Evolutionary conservation across 441 rosid species (phyloP).

Genomic region (Gossypium davidsonii): DNA sequence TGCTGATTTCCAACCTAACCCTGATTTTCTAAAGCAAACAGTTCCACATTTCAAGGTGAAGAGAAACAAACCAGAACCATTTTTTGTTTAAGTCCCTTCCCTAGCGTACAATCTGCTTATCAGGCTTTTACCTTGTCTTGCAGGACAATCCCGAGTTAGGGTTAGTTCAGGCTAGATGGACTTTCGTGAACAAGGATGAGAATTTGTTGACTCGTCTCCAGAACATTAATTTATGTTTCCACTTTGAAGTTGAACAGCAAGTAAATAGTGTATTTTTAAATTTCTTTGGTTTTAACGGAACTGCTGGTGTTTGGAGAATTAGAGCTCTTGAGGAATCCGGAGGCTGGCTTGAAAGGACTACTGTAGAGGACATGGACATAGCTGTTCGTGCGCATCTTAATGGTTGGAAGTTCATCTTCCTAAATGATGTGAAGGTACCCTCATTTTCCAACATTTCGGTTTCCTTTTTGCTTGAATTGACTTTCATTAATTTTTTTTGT

Average conservation of each 20-base stretch:
- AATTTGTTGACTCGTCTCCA: conserved; percentile 89
- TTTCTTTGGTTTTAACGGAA: conserved; percentile 95
- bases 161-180: conserved; percentile 89
- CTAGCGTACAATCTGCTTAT: neutral
- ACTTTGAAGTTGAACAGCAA: conserved; percentile 95
- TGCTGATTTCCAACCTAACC: conserved; percentile 82
- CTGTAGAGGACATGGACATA: conserved; percentile 95
- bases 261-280: conserved; percentile 76
- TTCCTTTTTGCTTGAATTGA: neutral
- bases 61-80: neutral
- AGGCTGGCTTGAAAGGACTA: conserved; percentile 93
- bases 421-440: conserved; percentile 79
- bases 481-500: neutral
- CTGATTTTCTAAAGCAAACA: conserved; percentile 66
- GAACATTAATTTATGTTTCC: conserved; percentile 80
- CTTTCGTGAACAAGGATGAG: conserved; percentile 86
- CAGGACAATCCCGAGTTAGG: conserved; percentile 84
- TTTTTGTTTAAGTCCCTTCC: neutral
- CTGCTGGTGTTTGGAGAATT: conserved; percentile 97
- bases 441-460: neutral
- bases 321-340: conserved; percentile 89
- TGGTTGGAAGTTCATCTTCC: conserved; percentile 91
- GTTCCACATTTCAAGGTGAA: conserved; percentile 91
- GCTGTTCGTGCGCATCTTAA: conserved; percentile 92
- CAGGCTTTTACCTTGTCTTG: conserved; percentile 10